Evolutionary conservation across 1,284 basidiomycete species (phyloP), one percentile per base, ranked within the genome.

Genomic region (Ustilago cynodontis): DNA sequence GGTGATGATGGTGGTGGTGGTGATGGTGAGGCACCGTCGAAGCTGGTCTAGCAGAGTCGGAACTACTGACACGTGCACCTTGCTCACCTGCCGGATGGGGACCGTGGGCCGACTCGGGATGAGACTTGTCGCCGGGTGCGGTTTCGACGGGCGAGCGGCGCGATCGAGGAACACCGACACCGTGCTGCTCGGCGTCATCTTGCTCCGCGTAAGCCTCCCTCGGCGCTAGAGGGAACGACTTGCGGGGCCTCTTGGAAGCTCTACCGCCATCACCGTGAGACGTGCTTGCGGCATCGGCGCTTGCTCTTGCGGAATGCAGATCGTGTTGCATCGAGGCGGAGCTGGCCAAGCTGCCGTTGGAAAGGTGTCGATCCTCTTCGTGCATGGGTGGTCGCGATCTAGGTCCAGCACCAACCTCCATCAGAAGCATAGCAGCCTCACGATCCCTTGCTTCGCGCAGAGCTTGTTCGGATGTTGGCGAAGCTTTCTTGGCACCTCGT

Each of bases 391-490:
- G 22, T 3, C 65, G 22, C 18, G 74, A 62, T 37, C 74, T 35
- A 24, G 35, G 69, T 18, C 74, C 74, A n/a, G 71, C 65, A 51
- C 78, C 80, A 2, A 85, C 83, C 29, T 82, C 81, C 78, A 85
- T 85, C 37, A 85, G 58, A 5, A 81, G 80, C 74, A 85, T 82
- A 28, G 83, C 83, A 18, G 83, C 83, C 51, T 85, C 83, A 26
- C 78, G 81, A 45, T 84, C 81, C 33, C 81, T 68, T 31, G 77
- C 79, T 43, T 80, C 78, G 28, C 81, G 74, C 65, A 71, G 50
- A 20, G 62, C 66, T 53, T 77, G 74, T 39, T 77, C 74, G 31
- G 73, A 65, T 18, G 65, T 53, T 22, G 65, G 20, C 20, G 50
- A 11, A 22, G 57, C 22, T 59, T 77, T 77, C 39, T 77, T 77